Percentiles rank a stretch among this genome's conserved stretches.
phyloP scores from a whole-genome alignment of 2,329 filamentous ascomycete species.

The Fusarium sublunatum region DNA sequence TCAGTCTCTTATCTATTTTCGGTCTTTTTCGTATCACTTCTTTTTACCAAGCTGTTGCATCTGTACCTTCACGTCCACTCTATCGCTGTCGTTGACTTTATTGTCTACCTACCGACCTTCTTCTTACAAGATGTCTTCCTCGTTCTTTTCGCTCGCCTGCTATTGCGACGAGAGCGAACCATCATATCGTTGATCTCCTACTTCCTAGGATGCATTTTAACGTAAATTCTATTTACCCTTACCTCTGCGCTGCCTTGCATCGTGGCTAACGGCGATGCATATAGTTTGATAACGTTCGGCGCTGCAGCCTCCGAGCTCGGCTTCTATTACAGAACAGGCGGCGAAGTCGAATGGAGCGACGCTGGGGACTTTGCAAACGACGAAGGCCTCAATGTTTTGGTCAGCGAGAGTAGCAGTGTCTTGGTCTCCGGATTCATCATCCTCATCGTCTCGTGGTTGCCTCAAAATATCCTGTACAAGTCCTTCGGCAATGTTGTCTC shows the following conservation, averaged over 20 bases:
- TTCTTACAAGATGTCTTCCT: constrained; percentile 44
- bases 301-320: constrained; percentile 49
- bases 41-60: constrained; percentile 45
- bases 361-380: constrained; percentile 45
- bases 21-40: constrained; percentile 44
- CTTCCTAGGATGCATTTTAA: constrained; percentile 37
- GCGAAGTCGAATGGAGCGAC: constrained; percentile 49
- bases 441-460: constrained; percentile 39
- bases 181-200: constrained; percentile 37
- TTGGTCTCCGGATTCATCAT: constrained; percentile 37
- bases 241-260: background rate
- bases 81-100: constrained; percentile 42
- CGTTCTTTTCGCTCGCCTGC: constrained; percentile 38
- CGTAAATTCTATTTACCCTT: constrained; percentile 31
- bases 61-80: constrained; percentile 44
- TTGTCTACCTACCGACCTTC: constrained; percentile 47
- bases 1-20: constrained; percentile 46
- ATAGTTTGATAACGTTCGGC: constrained; percentile 44
- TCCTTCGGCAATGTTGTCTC: constrained; percentile 38
- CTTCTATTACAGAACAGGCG: constrained; percentile 48
- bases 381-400: constrained; percentile 47
- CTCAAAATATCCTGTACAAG: constrained; percentile 39
- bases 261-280: constrained; percentile 16
- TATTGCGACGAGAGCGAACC: constrained; percentile 42
- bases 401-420: constrained; percentile 45